Base-by-base conservation (phyloP, 2,329 filamentous ascomycete genomes). In the Trichoderma koningii region DNA sequence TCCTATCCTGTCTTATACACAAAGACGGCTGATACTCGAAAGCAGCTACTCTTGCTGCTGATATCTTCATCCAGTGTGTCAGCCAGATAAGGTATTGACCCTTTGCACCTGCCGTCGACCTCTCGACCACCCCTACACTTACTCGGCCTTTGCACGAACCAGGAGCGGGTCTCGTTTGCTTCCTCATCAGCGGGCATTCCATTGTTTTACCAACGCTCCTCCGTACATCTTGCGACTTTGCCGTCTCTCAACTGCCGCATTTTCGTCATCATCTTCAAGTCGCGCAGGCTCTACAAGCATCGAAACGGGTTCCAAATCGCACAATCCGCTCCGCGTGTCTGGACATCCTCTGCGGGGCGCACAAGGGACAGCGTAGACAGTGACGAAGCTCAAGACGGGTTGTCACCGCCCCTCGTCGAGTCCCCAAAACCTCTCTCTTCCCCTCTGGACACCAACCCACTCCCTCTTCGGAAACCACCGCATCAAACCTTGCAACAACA, bases 131-230 rank as follows among this genome's bases (percentile, higher is more conserved):
- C 42, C 21, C 42, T 51, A 42, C 34, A 21, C 7, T 50, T 28
- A 45, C 45, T 50, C 30, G 10, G 34, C 34, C 34, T 38, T 38
- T 38, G 23, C 28, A 60, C 14, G 34, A 42, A n/a, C 30, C 34
- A 62, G 21, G 52, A 53, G 48, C 59, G 59, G 59, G 48, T 62
- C 57, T 62, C 47, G 15, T 44, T 57, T 44, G 12, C 34, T 14
- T 47, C 42, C 38, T 14, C 59, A 17, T 23, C 48, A 52, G 59
- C 59, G 48, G 59, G 59, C 23, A 45, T 62, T 53, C 48, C 26
- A 28, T 53, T 34, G 14, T 21, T 62, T 34, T 9, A 30, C 30
- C 21, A 30, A 42, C 57, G 47, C 48, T 53, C 7, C 34, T 38
- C 34, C 10, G 34, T 38, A 62, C 48, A 44, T 62, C 34, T 14